Evolutionary conservation across 208 protist genomes (phyloP).

Genomic region (Strigomonas oncopelti): DNA sequence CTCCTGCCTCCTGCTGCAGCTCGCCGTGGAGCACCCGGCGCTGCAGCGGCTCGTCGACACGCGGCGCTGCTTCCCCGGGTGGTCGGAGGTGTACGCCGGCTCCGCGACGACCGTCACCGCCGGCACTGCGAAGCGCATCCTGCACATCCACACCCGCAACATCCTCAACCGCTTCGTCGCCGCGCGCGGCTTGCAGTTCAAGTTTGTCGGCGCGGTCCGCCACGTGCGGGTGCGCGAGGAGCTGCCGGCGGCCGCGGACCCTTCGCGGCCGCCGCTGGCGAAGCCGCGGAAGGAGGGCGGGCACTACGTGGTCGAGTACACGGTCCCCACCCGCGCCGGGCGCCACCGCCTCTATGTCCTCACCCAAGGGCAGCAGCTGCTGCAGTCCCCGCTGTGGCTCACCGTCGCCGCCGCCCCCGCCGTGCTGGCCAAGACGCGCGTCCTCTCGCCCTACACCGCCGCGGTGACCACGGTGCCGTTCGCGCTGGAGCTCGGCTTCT

Average conservation of each 20-base stretch:
- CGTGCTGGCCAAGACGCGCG: conserved; percentile 27
- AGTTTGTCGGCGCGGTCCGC: conserved; percentile 34
- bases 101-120: conserved; percentile 22
- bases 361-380: conserved; percentile 57
- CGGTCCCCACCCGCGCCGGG: conserved; percentile 38
- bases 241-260: conserved; percentile 10
- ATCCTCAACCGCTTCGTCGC: conserved; percentile 28
- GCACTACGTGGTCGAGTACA: conserved; percentile 38
- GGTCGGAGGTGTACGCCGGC: conserved; percentile 32
- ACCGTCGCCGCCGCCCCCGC: conserved; percentile 34
- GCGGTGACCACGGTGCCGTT: conserved; percentile 56
- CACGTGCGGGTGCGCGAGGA: conserved; percentile 9
- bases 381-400: conserved; percentile 58
- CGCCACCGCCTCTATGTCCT: conserved; percentile 49
- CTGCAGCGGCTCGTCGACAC: conserved; percentile 35
- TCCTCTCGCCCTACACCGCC: conserved; percentile 44
- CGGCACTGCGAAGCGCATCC: neutral
- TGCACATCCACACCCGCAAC: conserved; percentile 32
- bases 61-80: conserved; percentile 50
- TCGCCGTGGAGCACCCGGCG: conserved; percentile 36
- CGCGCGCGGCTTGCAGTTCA: conserved; percentile 31
- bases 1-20: conserved; percentile 63
- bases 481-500: conserved; percentile 33
- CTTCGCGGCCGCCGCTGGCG: no score
- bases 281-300: conserved; percentile 22